phyloP scores from a whole-genome alignment of 345 rosid species.

The Physaria fendleri region DNA sequence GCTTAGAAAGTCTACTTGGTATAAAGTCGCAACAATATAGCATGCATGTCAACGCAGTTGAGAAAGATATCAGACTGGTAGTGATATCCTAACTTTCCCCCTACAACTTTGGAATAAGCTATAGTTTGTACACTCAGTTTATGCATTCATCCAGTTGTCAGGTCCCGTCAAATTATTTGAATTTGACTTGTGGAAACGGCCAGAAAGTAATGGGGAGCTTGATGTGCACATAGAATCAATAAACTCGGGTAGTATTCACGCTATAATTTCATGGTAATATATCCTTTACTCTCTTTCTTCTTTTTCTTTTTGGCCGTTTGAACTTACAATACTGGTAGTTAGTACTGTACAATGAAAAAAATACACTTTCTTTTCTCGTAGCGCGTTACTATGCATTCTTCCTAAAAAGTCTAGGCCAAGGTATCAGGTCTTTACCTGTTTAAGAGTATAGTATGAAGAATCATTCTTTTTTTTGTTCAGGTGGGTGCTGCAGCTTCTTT shows the following conservation, averaged over 20 bases:
- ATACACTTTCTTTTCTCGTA: neutral
- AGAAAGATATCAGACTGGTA: constrained; percentile 72
- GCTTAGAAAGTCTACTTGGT: constrained; percentile 41
- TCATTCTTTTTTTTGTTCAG: neutral
- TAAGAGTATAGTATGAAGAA: constrained; percentile 6
- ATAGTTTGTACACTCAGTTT: constrained; percentile 34
- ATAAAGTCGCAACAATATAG: constrained; percentile 61
- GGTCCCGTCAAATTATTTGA: constrained; percentile 84
- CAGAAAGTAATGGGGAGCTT: constrained; percentile 57
- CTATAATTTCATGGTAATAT: constrained; percentile 72
- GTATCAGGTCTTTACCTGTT: neutral
- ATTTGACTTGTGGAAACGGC: constrained; percentile 92
- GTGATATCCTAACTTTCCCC: constrained; percentile 4
- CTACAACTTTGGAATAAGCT: constrained; percentile 20
- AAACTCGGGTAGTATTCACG: constrained; percentile 62
- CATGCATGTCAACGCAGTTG: constrained; percentile 74
- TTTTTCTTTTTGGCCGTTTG: neutral
- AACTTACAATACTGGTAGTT: neutral
- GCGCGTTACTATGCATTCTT: neutral
- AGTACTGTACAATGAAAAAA: neutral
- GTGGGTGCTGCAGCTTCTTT: too few relatives aligned
- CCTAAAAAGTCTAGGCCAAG: neutral
- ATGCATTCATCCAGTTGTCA: constrained; percentile 68
- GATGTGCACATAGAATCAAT: constrained; percentile 50
- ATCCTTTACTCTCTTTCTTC: neutral